Conservation (phyloP, 139 green algal genomes). For the Auxenochlorella pyrenoidosa region DNA sequence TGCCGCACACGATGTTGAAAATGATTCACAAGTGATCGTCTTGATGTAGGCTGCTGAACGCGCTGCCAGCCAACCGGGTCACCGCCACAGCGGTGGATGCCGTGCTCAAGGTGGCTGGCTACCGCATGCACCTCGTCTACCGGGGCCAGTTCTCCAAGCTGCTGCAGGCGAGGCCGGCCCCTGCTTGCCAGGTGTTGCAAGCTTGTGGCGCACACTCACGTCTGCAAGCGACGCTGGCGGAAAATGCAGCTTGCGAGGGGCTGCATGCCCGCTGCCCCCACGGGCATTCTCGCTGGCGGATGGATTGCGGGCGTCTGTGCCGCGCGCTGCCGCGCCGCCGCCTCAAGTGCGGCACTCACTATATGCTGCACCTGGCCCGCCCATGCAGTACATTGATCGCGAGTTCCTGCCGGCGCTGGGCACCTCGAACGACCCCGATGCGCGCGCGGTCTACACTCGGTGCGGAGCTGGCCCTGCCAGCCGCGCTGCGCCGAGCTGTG, state of each 20-base stretch:
- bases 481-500: neutral
- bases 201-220: neutral
- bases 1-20: too few relatives aligned
- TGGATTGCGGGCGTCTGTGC: too few relatives aligned
- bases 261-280: too few relatives aligned
- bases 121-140: constrained; percentile 56
- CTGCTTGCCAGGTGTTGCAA: constrained; percentile 51
- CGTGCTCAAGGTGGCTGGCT: constrained; percentile 71
- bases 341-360: too few relatives aligned
- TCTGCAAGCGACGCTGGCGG: neutral
- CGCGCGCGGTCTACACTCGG: constrained; percentile 52
- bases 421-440: constrained; percentile 45
- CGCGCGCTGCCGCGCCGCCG: too few relatives aligned
- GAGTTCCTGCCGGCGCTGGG: constrained; percentile 62
- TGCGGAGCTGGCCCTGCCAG: neutral
- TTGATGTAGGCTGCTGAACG: constrained; percentile 68
- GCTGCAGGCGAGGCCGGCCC: constrained; percentile 45
- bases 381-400: constrained; percentile 47
- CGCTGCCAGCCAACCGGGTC: constrained; percentile 64
- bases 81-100: constrained; percentile 68
- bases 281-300: too few relatives aligned
- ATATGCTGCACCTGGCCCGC: too few relatives aligned
- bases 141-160: constrained; percentile 71
- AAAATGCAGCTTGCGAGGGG: too few relatives aligned
- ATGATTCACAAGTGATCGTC: too few relatives aligned